These are phyloP conservation scores for Lactifluus rugatus DNA, from an alignment of 768 basidiomycete genomes.

Conservation along the genomic window DNA sequence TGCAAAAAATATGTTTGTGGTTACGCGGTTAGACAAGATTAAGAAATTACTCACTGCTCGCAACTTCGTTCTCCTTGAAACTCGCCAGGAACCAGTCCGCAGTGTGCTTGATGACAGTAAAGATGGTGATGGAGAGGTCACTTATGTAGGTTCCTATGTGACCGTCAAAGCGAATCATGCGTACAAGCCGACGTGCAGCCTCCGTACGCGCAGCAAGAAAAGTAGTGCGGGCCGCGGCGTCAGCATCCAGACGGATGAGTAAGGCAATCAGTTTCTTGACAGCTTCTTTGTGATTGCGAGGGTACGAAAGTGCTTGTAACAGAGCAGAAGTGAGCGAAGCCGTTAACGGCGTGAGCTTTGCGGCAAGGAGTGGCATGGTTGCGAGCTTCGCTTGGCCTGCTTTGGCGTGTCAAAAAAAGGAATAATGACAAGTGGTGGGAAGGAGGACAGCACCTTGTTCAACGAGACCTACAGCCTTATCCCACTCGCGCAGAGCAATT, in stretches of 20 bases:
- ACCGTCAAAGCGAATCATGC: constrained; percentile 86
- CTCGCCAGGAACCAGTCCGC: constrained; percentile 97
- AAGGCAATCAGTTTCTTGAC: constrained; percentile 64
- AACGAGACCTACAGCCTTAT: constrained; percentile 72
- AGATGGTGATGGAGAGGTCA: constrained; percentile 80
- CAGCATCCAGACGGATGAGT: constrained; percentile 65
- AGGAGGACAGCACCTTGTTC: constrained; percentile 52
- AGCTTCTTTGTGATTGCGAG: constrained; percentile 66
- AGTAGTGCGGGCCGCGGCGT: constrained; percentile 67
- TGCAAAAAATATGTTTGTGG: constrained; percentile 26
- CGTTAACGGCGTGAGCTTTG: constrained; percentile 59
- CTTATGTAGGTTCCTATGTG: constrained; percentile 77
- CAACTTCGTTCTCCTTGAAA: constrained; percentile 91
- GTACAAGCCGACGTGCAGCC: constrained; percentile 65
- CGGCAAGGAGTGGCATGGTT: constrained; percentile 40
- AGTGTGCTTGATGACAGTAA: constrained; percentile 93
- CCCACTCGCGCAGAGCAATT: constrained; percentile 83
- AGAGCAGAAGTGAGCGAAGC: constrained; percentile 60
- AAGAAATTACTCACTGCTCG: constrained; percentile 59
- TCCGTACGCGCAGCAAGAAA: constrained; percentile 73
- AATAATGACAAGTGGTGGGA: neutral
- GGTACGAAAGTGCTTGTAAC: constrained; percentile 60
- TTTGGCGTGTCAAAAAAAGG: neutral
- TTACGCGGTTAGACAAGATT: neutral
- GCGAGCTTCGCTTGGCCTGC: constrained; percentile 54